phyloP scores from a whole-genome alignment of 768 basidiomycete genomes.

The Hypsizygus marmoreus region DNA sequence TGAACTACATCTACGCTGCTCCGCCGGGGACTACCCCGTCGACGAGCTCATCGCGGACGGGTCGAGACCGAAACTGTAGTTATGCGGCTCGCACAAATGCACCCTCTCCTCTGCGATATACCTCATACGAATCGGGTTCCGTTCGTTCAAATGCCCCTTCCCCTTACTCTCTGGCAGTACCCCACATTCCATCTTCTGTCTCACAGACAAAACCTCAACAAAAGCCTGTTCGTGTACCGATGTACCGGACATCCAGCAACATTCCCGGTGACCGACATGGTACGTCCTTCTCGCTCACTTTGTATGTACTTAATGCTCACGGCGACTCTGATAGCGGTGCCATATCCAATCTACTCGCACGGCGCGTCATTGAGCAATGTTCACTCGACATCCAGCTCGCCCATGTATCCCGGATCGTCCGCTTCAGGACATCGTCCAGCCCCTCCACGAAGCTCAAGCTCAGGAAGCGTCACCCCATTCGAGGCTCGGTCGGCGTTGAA shows the following conservation, averaged over 20 bases:
- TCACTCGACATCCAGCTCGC: slow-evolving; percentile 54
- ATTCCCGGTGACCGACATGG: slow-evolving; percentile 46
- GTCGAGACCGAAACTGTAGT: slow-evolving; percentile 42
- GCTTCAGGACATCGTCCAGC: slow-evolving; percentile 28
- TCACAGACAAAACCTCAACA: slow-evolving; percentile 1
- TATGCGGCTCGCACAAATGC: slow-evolving; percentile 35
- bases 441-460: slow-evolving; percentile 41
- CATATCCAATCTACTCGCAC: slow-evolving; percentile 25
- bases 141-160: slow-evolving; percentile 20
- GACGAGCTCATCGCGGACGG: slow-evolving; percentile 36
- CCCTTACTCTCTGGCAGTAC: slow-evolving; percentile 30
- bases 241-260: slow-evolving; percentile 45
- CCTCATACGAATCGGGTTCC: slow-evolving; percentile 32
- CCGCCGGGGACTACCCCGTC: slow-evolving; percentile 33
- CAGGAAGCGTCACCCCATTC: slow-evolving; percentile 36
- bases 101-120: slow-evolving; percentile 44
- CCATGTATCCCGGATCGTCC: slow-evolving; percentile 41
- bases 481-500: slow-evolving; percentile 49
- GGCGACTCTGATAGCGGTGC: slow-evolving; percentile 17
- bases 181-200: slow-evolving; percentile 26
- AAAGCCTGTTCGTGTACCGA: slow-evolving; percentile 31
- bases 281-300: slow-evolving; percentile 20
- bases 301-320: slow-evolving; percentile 8
- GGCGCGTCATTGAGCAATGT: slow-evolving; percentile 39
- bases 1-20: slow-evolving; percentile 44